phyloP scores from a whole-genome alignment of 345 rosid species.

The Pistacia vera region DNA sequence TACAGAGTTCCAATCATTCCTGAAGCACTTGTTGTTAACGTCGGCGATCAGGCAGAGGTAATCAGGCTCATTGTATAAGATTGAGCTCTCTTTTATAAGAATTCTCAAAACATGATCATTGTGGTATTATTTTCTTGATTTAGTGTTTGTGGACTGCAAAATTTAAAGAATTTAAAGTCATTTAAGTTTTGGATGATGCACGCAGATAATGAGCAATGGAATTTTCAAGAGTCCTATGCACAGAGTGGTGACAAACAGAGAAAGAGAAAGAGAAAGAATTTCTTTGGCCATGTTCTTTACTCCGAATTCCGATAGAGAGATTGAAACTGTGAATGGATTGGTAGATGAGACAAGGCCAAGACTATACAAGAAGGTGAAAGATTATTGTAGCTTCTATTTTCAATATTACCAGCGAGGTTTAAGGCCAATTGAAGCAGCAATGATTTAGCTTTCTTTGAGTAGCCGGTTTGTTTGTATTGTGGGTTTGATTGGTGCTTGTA shows the following conservation, averaged over 20 bases:
- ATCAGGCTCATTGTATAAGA: not conserved
- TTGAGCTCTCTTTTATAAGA: not conserved
- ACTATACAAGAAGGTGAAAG: conserved; percentile 49
- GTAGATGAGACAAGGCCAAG: conserved; percentile 48
- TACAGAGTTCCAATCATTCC: conserved; percentile 49
- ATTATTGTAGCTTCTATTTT: conserved; percentile 42
- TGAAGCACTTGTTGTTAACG: conserved; percentile 49
- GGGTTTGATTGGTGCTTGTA: no score
- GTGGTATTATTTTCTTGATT: no score
- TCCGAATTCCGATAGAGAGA: conserved; percentile 40
- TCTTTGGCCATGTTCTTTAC: conserved; percentile 50
- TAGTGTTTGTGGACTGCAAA: no score
- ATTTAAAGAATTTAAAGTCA: no score
- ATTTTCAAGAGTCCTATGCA: conserved; percentile 56
- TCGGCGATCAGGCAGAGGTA: conserved; percentile 62
- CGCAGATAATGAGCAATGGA: conserved; percentile 64
- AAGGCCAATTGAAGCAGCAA: conserved; percentile 56
- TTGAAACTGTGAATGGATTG: conserved; percentile 35
- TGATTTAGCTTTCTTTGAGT: conserved; percentile 14
- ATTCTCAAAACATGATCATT: not conserved
- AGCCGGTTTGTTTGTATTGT: no score
- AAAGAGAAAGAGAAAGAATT: conserved; percentile 49
- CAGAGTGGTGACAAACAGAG: conserved; percentile 50
- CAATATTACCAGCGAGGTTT: conserved; percentile 45
- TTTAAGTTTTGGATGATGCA: not conserved